Base-by-base conservation (phyloP, 257 asterid genomes). In the Leonotis leonurus region DNA sequence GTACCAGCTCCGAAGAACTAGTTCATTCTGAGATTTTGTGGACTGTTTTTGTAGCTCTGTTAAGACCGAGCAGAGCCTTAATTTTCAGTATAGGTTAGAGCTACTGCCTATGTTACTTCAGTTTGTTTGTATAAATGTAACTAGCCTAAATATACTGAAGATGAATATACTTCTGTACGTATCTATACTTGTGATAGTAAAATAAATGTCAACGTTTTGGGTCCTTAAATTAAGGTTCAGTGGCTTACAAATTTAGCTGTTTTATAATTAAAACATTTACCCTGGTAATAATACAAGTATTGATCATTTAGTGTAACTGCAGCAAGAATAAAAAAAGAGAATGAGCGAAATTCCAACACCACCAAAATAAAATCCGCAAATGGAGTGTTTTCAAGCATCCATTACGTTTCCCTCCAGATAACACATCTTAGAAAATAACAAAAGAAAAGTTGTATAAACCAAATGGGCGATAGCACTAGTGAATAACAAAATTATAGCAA, bases 1-100 rank as follows among this genome's bases (percentile, higher is more conserved):
- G 77, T 86, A 78, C 67, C 97, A 89, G 79, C 86, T 86, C 10
- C 80, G 94, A 49, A 75, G 97, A 82, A 86, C 94, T 3, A 80
- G 73, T 63, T 86, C 97, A 1, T 60, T 84, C 73, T 89, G 77
- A 89, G 13, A 35, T 21, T 8, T 29, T 24, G 46, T 1, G 17
- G 41, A 41, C 13, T 25, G 61, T 35, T 60, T 69, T 62, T 64
- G 70, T 56, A 46, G 60, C 70, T 46, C 49, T 10, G 43, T 8
- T 14, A 10, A n/a, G n/a, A n/a, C n/a, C n/a, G 12, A 62, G 39
- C 14, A 56, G 58, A 25, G 50, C 62, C 50, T 22, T 22, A 22
- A n/a, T n/a, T n/a, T n/a, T n/a, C 57, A 11, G 27, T 27, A 7
- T 12, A 51, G 53, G 14, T 4, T 57, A 36, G 66, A 60, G 67